Evolutionary conservation across 2,329 filamentous ascomycete genomes (phyloP), one percentile per base, ranked within the genome.

Genomic region (Metarhizium robertsii): DNA sequence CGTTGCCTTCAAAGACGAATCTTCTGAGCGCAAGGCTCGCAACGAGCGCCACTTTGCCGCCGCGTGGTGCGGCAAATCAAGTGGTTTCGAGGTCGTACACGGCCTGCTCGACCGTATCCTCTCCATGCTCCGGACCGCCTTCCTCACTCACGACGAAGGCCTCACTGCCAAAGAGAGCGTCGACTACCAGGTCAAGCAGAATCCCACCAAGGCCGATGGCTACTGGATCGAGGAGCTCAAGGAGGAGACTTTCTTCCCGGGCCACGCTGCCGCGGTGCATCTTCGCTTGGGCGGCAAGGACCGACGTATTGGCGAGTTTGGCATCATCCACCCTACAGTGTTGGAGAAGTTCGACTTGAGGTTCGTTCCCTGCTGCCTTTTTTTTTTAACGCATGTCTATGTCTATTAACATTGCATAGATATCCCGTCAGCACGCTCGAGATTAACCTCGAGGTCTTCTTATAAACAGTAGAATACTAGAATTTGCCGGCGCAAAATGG

Each of bases 1-100:
- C 66, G 88, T 96, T 20, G 91, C 88, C 34, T 90, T 95, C 79
- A 96, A 97, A 75, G 92, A 96, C 65, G 73, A 86, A 59, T 78
- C 77, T 14, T 72, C 85, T 50, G 94, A 99, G 79, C 84, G 94
- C 61, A 90, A 91, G 76, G 88, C 85, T 63, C 84, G 90, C 62
- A 99, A 99, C 70, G 90, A 96, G 78, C 80, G 92, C 55, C 92
- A 95, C 75, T 97, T 96, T 70, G 90, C 90, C n/a, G 94, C 92
- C 10, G 92, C 91, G 1, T 96, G 88, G 81, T 96, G 92, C 73
- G 92, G 92, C 67, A 96, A 94, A 79, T 90, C 85, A 3, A 91
- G 87, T 63, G 94, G 95, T 46, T 99, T 99, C 71, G 94, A 99
- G 74, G 78, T 95, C 60, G 90, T 99, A 3, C 95, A 99, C 73